Conservation (phyloP, 192 early-diverging fungal genomes). For the Coemansia sp. region DNA sequence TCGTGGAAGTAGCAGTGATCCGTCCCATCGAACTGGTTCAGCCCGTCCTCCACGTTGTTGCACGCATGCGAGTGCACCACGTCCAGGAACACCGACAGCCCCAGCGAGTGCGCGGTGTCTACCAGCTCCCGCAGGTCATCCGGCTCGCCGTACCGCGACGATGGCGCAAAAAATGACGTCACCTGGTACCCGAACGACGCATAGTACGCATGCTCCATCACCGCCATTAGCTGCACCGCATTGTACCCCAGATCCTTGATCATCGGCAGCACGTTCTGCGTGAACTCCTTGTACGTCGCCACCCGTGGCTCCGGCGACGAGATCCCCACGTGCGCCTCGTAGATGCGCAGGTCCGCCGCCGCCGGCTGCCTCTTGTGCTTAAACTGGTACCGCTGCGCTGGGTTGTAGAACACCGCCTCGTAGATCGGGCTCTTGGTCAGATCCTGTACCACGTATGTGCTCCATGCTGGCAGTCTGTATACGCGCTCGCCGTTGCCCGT, state of each 20-base stretch:
- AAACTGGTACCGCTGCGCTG: conserved; percentile 71
- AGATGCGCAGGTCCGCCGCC: conserved; percentile 72
- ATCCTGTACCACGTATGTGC: conserved; percentile 82
- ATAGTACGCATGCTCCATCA: conserved; percentile 99
- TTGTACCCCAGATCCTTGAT: conserved; percentile 85
- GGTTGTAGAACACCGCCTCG: conserved; percentile 95
- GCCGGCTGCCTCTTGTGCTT: conserved; percentile 74
- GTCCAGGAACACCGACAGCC: conserved; percentile 86
- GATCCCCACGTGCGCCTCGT: conserved; percentile 97
- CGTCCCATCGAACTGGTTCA: conserved; percentile 94
- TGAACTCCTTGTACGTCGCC: conserved; percentile 91
- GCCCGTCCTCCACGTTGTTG: conserved; percentile 92
- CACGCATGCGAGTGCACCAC: conserved; percentile 96
- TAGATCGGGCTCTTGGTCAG: conserved; percentile 77
- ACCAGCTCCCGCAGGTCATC: conserved; percentile 91
- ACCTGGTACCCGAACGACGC: conserved; percentile 98
- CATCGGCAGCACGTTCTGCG: conserved; percentile 77
- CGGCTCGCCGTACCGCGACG: conserved; percentile 89
- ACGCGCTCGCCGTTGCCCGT: conserved; percentile 73
- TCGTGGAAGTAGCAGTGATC: conserved; percentile 97
- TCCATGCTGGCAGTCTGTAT: conserved; percentile 90
- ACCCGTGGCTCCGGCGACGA: conserved; percentile 80
- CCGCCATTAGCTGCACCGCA: conserved; percentile 83
- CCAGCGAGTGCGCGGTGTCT: conserved; percentile 87
- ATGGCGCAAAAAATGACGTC: conserved; percentile 93